Conservation (phyloP, 148 eudicot species). For the Heliamphora exappendiculata region DNA sequence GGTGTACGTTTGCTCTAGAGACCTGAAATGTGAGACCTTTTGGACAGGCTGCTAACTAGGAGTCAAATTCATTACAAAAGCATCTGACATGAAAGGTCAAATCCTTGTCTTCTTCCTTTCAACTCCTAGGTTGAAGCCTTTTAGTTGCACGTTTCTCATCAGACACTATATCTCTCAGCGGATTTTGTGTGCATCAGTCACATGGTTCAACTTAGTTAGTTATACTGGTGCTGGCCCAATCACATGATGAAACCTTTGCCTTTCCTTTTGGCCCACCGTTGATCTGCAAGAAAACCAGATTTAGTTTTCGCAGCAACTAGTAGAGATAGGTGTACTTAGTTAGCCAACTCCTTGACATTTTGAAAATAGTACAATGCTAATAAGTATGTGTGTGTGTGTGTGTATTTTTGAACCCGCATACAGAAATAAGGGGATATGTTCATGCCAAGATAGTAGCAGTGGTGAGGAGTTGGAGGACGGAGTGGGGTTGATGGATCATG, state of each 20-base stretch:
- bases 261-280: neutral
- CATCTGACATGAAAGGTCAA: constrained; percentile 55
- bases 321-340: constrained; percentile 1
- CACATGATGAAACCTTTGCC: neutral
- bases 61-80: constrained; percentile 52
- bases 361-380: too few relatives aligned
- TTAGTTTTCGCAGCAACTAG: neutral
- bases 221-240: neutral
- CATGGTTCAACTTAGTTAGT: neutral
- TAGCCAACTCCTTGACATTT: neutral
- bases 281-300: neutral
- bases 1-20: neutral
- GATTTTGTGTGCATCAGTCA: neutral
- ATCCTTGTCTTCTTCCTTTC: neutral
- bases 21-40: neutral
- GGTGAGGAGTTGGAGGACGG: too few relatives aligned
- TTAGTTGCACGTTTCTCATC: neutral
- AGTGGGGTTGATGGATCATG: too few relatives aligned
- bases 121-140: neutral
- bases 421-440: too few relatives aligned
- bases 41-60: constrained; percentile 49
- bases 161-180: neutral
- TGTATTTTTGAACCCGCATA: too few relatives aligned
- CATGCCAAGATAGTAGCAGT: too few relatives aligned
- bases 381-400: too few relatives aligned